Evolutionary conservation across 371 early-diverging fungal species (phyloP).

Genomic region (Rhizomucor pusillus): DNA sequence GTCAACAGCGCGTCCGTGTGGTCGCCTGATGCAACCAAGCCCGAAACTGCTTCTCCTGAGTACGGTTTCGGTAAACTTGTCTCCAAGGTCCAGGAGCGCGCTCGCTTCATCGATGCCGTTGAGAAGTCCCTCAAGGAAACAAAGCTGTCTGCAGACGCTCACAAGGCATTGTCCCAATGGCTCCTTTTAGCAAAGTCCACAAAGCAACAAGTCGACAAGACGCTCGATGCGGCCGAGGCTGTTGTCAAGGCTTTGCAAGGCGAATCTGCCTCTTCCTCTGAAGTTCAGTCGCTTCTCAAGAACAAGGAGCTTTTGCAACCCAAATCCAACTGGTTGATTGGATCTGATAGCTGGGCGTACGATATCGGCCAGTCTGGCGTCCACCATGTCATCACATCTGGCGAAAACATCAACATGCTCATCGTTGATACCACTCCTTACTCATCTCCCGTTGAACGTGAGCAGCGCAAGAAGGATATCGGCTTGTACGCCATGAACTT

Average conservation of each 20-base stretch:
- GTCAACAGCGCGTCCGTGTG: slow-evolving; percentile 48
- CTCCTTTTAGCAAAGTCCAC: slow-evolving; percentile 60
- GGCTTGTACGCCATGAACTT: slow-evolving; percentile 95
- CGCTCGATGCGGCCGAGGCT: slow-evolving; percentile 33
- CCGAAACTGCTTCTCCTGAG: slow-evolving; percentile 68
- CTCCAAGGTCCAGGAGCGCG: slow-evolving; percentile 67
- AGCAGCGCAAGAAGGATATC: slow-evolving; percentile 88
- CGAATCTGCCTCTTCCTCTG: slow-evolving; percentile 12
- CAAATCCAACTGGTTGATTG: slow-evolving; percentile 85
- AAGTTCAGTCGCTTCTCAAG: slow-evolving; percentile 27
- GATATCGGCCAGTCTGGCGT: slow-evolving; percentile 88
- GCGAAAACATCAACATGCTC: slow-evolving; percentile 85
- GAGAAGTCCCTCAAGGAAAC: slow-evolving; percentile 53
- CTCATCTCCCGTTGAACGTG: slow-evolving; percentile 51
- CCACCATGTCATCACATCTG: slow-evolving; percentile 84
- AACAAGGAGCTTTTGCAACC: slow-evolving; percentile 43
- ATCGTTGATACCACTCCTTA: slow-evolving; percentile 84
- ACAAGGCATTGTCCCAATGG: slow-evolving; percentile 66
- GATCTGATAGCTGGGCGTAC: slow-evolving; percentile 83
- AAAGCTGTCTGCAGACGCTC: slow-evolving; percentile 50
- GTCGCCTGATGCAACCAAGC: slow-evolving; percentile 36
- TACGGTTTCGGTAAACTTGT: slow-evolving; percentile 82
- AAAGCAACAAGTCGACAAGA: slow-evolving; percentile 43
- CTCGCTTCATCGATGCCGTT: slow-evolving; percentile 64
- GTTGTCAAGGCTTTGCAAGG: slow-evolving; percentile 32